These are phyloP conservation scores for Alternaria infectoria DNA, from an alignment of 2,329 filamentous ascomycete species.

Conservation along the genomic window DNA sequence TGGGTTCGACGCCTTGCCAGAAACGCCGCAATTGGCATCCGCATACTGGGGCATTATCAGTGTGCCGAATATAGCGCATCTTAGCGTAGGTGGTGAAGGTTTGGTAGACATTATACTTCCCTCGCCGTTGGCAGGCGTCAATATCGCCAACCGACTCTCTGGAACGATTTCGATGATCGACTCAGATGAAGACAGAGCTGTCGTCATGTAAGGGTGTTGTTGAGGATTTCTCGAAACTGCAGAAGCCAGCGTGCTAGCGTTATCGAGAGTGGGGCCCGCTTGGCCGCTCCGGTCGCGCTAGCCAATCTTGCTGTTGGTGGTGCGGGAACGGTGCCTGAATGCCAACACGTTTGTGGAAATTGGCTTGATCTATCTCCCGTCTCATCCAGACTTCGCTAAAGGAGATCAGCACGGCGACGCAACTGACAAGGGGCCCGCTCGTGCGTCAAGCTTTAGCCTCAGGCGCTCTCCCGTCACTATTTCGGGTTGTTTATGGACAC, in stretches of 20 bases:
- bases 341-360: slow-evolving; percentile 7
- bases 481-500: not conserved
- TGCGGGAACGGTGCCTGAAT: slow-evolving; percentile 8
- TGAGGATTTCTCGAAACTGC: slow-evolving; percentile 4
- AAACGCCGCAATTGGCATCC: not conserved
- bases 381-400: slow-evolving; percentile 11
- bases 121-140: not conserved
- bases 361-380: slow-evolving; percentile 8
- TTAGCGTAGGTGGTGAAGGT: not conserved
- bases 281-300: not conserved
- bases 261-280: not conserved
- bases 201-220: slow-evolving; percentile 6
- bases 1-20: not conserved
- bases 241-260: slow-evolving; percentile 2
- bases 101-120: not conserved
- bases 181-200: not conserved
- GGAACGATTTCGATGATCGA: not conserved
- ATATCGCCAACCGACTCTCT: not conserved
- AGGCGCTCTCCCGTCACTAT: slow-evolving; percentile 27
- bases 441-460: slow-evolving; percentile 21
- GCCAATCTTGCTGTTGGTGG: not conserved
- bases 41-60: not conserved
- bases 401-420: slow-evolving; percentile 2
- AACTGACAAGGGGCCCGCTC: slow-evolving; percentile 10
- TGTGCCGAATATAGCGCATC: not conserved